Percentiles rank a stretch among this genome's conserved stretches.
These are phyloP conservation scores for Axilococcus clingmanii DNA, from an alignment of 139 green algal species.

Conservation along the genomic window DNA sequence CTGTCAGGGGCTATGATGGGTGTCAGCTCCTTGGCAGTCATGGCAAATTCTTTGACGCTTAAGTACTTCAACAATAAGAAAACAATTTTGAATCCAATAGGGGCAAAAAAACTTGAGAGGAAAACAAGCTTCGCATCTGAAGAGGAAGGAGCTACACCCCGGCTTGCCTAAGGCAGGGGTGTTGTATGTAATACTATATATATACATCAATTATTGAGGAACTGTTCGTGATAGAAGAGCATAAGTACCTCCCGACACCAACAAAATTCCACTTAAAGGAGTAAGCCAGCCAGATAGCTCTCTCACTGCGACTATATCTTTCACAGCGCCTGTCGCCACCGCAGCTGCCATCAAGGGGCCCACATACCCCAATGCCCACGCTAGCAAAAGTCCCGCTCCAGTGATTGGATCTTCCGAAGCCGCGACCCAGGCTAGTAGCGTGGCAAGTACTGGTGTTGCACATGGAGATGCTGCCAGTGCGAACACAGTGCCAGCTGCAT, in stretches of 20 bases:
- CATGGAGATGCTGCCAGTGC: conserved; percentile 91
- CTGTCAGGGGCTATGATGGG: conserved; percentile 71
- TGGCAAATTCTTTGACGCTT: conserved; percentile 80
- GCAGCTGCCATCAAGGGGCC: conserved; percentile 83
- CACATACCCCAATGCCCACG: conserved; percentile 90
- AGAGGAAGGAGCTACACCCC: too few species aligned
- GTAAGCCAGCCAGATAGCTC: conserved; percentile 79
- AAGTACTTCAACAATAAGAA: conserved; percentile 9
- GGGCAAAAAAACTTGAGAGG: too few species aligned
- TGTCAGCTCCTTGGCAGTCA: conserved; percentile 63
- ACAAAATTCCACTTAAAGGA: conserved; percentile 68
- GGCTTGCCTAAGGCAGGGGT: too few species aligned
- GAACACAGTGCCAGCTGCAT: conserved; percentile 83
- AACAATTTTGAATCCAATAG: background rate
- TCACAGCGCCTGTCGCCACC: conserved; percentile 65
- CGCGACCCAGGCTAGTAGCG: conserved; percentile 84
- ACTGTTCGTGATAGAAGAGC: conserved; percentile 54
- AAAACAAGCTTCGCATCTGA: too few species aligned
- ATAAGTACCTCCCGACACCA: conserved; percentile 80
- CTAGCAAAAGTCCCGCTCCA: conserved; percentile 61
- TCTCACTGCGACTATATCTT: conserved; percentile 62
- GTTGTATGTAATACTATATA: conserved; percentile 2
- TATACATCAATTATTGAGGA: conserved; percentile 1
- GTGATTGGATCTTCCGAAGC: conserved; percentile 40
- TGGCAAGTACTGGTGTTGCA: conserved; percentile 91